Conservation (phyloP, 2,329 filamentous ascomycete genomes). For the Diaporthe sp. region DNA sequence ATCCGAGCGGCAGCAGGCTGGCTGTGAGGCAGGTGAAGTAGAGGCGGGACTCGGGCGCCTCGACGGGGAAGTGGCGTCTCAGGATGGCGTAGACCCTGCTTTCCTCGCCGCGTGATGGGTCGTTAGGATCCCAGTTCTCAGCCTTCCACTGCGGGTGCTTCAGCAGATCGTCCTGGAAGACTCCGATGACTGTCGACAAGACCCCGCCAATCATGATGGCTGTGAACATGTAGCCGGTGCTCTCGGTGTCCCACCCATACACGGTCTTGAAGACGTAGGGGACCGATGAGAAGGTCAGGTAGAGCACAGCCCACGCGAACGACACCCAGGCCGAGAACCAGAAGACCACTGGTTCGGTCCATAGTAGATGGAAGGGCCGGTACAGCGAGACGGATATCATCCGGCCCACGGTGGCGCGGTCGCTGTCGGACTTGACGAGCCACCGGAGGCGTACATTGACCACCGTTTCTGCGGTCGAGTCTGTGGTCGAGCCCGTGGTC, state of each 20-base stretch:
- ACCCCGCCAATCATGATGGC: constrained; percentile 78
- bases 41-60: constrained; percentile 80
- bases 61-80: constrained; percentile 60
- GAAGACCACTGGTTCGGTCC: constrained; percentile 84
- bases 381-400: constrained; percentile 82
- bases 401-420: constrained; percentile 74
- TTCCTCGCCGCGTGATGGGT: constrained; percentile 41
- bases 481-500: constrained; percentile 6
- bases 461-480: neutral
- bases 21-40: constrained; percentile 87
- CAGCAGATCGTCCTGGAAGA: constrained; percentile 79
- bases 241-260: constrained; percentile 76
- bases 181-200: constrained; percentile 76
- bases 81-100: constrained; percentile 60
- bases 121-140: constrained; percentile 45
- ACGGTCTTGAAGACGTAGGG: constrained; percentile 80
- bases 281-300: constrained; percentile 85
- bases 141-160: constrained; percentile 57
- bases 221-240: constrained; percentile 80
- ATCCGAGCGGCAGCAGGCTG: constrained; percentile 80
- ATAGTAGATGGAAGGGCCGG: constrained; percentile 82
- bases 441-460: constrained; percentile 73
- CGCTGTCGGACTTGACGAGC: constrained; percentile 84
- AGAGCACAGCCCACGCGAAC: constrained; percentile 91
- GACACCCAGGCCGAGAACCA: constrained; percentile 92